Conservation (phyloP, 208 protist genomes). For the Leishmania tarentolae region DNA sequence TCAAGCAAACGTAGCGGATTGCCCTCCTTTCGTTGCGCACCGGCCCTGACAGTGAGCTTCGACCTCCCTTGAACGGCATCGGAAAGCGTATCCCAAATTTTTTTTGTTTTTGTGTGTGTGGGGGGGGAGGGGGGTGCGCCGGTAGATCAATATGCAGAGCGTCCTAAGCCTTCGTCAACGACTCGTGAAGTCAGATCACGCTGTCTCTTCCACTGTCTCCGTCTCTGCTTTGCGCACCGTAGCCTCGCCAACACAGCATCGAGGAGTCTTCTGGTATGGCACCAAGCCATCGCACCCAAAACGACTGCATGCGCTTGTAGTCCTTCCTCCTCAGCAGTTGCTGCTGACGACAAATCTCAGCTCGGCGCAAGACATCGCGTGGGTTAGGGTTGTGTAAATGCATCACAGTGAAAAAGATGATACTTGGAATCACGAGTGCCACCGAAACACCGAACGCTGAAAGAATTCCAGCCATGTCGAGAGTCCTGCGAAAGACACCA, state of each 20-base stretch:
- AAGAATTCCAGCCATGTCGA: conserved; percentile 41
- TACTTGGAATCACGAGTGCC: conserved; percentile 48
- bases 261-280: conserved; percentile 40
- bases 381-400: conserved; percentile 35
- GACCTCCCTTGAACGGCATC: neutral
- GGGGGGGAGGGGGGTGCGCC: too few species aligned
- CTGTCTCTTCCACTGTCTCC: neutral
- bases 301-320: conserved; percentile 25
- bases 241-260: conserved; percentile 3
- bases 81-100: neutral
- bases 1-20: neutral
- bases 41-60: neutral
- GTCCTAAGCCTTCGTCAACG: neutral
- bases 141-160: neutral
- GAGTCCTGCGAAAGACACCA: conserved; percentile 57
- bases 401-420: conserved; percentile 33
- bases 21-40: neutral
- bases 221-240: neutral
- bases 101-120: neutral
- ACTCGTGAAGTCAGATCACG: neutral
- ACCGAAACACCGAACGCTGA: conserved; percentile 44
- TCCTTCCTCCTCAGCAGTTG: conserved; percentile 8
- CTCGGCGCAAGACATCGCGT: conserved; percentile 57
- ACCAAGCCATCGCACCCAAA: conserved; percentile 36
- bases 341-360: conserved; percentile 32